Evolutionary conservation across 495 filamentous ascomycete genomes (phyloP), one percentile per base, ranked within the genome.

Genomic region (Podospora australis): DNA sequence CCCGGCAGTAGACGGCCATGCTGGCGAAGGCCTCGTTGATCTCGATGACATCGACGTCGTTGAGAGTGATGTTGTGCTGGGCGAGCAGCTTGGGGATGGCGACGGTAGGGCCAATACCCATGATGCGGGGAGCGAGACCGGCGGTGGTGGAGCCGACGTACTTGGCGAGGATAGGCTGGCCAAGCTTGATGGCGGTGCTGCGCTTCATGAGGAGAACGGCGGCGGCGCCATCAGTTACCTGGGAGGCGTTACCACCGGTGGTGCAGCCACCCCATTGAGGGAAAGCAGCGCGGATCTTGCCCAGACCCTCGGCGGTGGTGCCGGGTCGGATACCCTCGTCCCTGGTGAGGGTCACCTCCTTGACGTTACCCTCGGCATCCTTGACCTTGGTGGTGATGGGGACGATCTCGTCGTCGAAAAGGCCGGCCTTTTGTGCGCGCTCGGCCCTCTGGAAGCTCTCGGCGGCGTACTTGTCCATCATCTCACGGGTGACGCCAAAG

Each of bases 1-100:
- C 74, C 16, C 84, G 63, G 70, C 89, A 95, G 75, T 96, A 98
- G 2, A 96, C 89, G 1, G 87, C 90, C 91, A 98, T 98, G 23
- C 83, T 88, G 21, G 91, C 92, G 55, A 98, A 98, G 1, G 92
- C 92, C 78, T 98, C 92, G 69, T 98, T 98, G 59, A 98, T 70
- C 77, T 98, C 92, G 54, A 87, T 79, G 38, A 98, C 76, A 56
- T 98, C 92, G 50, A 89, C 77, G 49, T 98, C 91, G 39, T 82
- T 71, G 44, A 94, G 74, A n/a, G 72, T 74, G 52, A 98, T 63
- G 62, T 82, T 78, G 79, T 82, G 83, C 72, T 95, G 84, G 62
- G 67, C 68, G 39, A 98, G 74, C 28, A 98, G 77, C 78, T 98
- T 98, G 53, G 92, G 92, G 58, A 98, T 95, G 36, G 89, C 92